These are phyloP conservation scores for Candida sojae DNA, from an alignment of 1,139 yeast genomes.

Conservation along the genomic window DNA sequence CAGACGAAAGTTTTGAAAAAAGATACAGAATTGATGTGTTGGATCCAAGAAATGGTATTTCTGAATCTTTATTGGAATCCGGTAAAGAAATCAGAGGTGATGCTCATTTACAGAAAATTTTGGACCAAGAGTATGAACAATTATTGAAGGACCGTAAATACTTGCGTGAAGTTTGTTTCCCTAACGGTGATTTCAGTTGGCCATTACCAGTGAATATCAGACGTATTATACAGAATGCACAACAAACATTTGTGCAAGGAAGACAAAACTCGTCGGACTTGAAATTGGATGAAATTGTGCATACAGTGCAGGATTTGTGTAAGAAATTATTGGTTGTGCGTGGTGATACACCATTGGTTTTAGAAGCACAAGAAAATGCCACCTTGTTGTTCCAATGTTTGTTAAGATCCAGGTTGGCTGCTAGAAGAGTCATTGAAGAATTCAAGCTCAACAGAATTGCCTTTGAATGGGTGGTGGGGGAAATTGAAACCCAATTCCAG, in stretches of 20 bases:
- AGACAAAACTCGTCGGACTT: constrained; percentile 88
- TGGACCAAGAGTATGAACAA: constrained; percentile 85
- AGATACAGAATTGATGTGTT: constrained; percentile 87
- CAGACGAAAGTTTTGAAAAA: constrained; percentile 77
- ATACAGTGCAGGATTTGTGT: constrained; percentile 71
- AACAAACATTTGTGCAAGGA: constrained; percentile 94
- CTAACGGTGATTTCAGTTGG: constrained; percentile 95
- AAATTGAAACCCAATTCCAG: constrained; percentile 94
- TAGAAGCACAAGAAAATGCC: constrained; percentile 93
- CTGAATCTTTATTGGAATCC: constrained; percentile 77
- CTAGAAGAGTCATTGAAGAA: constrained; percentile 69
- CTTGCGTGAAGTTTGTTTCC: constrained; percentile 78
- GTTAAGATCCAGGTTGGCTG: constrained; percentile 84
- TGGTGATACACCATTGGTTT: constrained; percentile 71
- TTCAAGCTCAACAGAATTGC: constrained; percentile 81
- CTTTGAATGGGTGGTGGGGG: constrained; percentile 97
- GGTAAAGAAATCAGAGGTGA: constrained; percentile 94
- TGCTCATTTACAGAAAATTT: constrained; percentile 71
- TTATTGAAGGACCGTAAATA: constrained; percentile 74
- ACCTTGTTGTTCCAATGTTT: constrained; percentile 88
- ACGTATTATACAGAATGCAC: constrained; percentile 96
- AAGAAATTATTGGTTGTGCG: constrained; percentile 74
- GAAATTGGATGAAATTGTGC: constrained; percentile 76
- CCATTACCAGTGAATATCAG: constrained; percentile 97
- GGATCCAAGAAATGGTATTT: constrained; percentile 63